A percentile compares a stretch with the other conserved stretches of the same genome.
phyloP scores from a whole-genome alignment of 352 stramenopile genomes.

The Chrysophaeum taylorii region DNA sequence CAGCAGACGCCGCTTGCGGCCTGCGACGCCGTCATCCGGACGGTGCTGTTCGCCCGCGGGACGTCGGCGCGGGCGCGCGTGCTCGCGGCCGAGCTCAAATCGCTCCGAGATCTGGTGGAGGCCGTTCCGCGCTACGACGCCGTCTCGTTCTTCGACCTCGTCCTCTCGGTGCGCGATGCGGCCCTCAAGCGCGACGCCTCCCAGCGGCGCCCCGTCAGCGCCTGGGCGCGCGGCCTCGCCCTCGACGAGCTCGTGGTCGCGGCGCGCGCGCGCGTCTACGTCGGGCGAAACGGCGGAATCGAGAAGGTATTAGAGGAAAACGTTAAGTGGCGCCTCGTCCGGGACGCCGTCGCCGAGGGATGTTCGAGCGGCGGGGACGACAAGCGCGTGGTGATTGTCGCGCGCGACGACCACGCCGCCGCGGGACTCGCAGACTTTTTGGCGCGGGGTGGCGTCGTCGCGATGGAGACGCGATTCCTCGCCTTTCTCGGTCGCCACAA shows the following conservation, averaged over 20 bases:
- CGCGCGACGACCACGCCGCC: not conserved
- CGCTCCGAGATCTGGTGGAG: constrained; percentile 49
- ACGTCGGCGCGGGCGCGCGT: not conserved
- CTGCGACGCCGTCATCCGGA: not conserved
- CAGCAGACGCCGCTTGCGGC: not conserved
- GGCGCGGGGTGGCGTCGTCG: not conserved
- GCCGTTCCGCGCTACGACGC: constrained; percentile 79
- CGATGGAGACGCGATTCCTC: not conserved
- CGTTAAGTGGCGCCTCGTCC: constrained; percentile 67
- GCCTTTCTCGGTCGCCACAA: not conserved
- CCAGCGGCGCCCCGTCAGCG: constrained; percentile 7
- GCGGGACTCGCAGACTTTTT: not conserved
- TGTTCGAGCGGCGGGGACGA: not conserved
- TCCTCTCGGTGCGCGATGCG: too few relatives aligned
- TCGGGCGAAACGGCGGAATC: too few relatives aligned
- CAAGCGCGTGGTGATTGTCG: not conserved
- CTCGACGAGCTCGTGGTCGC: too few relatives aligned
- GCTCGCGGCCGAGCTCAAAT: constrained; percentile 28
- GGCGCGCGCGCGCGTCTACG: too few relatives aligned
- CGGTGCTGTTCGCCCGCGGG: constrained; percentile 31
- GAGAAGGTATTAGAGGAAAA: constrained; percentile 34
- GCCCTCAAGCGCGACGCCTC: constrained; percentile 43
- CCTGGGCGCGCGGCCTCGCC: constrained; percentile 23
- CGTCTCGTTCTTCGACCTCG: constrained; percentile 78
- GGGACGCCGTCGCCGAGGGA: constrained; percentile 30